These are phyloP conservation scores for Globisporangium cystogenes DNA, from an alignment of 352 stramenopile species.

Conservation along the genomic window DNA sequence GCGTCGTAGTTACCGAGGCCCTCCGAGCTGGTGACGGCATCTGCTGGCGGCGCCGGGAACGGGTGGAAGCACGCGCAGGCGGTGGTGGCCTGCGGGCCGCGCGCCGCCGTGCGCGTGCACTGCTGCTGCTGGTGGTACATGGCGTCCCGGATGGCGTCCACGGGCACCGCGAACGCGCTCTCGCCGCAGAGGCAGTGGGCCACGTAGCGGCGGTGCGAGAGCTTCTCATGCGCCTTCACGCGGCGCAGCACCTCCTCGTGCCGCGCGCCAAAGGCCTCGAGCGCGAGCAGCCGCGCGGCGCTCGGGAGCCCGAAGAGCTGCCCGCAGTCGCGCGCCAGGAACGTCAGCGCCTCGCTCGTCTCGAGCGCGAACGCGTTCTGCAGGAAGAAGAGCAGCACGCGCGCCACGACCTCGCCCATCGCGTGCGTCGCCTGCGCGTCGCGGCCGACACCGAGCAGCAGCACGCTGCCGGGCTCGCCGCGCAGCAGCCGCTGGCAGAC, in stretches of 20 bases:
- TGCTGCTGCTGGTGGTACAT: constrained; percentile 15
- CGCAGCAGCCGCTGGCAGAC: constrained; percentile 42
- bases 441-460: constrained; percentile 29
- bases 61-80: constrained; percentile 31
- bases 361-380: constrained; percentile 22
- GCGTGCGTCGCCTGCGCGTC: constrained; percentile 12
- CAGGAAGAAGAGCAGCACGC: constrained; percentile 49
- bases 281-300: constrained; percentile 21
- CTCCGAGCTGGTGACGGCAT: neutral
- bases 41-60: constrained; percentile 13
- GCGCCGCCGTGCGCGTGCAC: constrained; percentile 15
- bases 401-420: constrained; percentile 21
- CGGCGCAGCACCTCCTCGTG: neutral
- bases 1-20: constrained; percentile 12
- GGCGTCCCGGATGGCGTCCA: constrained; percentile 10
- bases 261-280: constrained; percentile 16
- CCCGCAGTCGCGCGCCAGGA: constrained; percentile 2
- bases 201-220: constrained; percentile 12
- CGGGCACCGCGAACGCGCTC: constrained; percentile 22
- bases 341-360: constrained; percentile 17
- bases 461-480: constrained; percentile 28
- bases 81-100: too few species aligned
- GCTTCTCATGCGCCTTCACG: constrained; percentile 11
- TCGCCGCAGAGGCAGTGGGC: constrained; percentile 39
- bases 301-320: constrained; percentile 28